A percentile compares a stretch with the other conserved stretches of the same genome.
phyloP scores from a whole-genome alignment of 75 land plant genomes.

The Pinus taeda region DNA sequence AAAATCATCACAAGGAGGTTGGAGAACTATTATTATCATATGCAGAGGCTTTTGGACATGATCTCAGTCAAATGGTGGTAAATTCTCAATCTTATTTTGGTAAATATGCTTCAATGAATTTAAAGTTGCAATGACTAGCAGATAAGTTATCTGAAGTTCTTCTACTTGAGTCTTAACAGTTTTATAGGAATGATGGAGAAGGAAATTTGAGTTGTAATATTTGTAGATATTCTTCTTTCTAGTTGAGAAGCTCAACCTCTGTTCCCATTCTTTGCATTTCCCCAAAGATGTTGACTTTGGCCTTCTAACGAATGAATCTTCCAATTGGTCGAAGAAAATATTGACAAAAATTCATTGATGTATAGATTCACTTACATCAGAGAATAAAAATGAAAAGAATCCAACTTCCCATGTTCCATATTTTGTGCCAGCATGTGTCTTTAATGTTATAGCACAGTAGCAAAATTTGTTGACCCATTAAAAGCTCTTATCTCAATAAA shows the following conservation, averaged over 20 bases:
- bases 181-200: constrained; percentile 6
- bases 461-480: no score
- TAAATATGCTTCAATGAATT: constrained; percentile 33
- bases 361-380: constrained; percentile 2
- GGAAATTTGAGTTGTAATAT: constrained; percentile 4
- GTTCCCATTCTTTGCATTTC: constrained; percentile 7
- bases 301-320: background rate
- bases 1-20: constrained; percentile 65
- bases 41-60: constrained; percentile 70
- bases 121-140: constrained; percentile 46
- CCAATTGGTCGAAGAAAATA: constrained; percentile 8
- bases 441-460: no score
- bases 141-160: constrained; percentile 32
- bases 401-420: background rate
- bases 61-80: constrained; percentile 45
- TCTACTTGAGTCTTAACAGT: constrained; percentile 13
- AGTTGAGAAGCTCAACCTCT: background rate
- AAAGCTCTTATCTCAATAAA: no score
- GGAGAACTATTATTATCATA: constrained; percentile 77
- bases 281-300: background rate
- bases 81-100: constrained; percentile 65
- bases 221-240: constrained; percentile 4
- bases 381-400: background rate
- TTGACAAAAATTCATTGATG: constrained; percentile 6
- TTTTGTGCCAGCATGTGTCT: no score